Evolutionary conservation across 495 filamentous ascomycete species (phyloP).

Genomic region (Mycothermus thermophilus): DNA sequence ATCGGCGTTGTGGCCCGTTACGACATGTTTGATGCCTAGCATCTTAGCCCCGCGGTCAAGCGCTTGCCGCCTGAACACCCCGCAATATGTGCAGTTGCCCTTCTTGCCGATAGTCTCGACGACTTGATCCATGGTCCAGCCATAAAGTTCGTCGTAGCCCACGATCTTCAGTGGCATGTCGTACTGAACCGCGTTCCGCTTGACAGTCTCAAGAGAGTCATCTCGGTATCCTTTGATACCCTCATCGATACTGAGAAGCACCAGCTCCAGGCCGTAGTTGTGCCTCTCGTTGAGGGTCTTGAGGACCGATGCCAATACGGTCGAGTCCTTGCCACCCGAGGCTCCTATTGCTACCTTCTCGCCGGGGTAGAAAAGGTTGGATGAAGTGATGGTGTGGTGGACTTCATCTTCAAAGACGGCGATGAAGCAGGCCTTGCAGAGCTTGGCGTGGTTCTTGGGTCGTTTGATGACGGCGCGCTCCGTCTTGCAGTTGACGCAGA

Average conservation of each 20-base stretch:
- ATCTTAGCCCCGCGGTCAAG: conserved; percentile 82
- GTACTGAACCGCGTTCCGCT: conserved; percentile 82
- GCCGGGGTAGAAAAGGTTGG: conserved; percentile 64
- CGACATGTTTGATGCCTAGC: conserved; percentile 82
- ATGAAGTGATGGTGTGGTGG: conserved; percentile 74
- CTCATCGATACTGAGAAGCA: conserved; percentile 87
- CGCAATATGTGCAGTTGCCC: conserved; percentile 97
- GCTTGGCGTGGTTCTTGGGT: conserved; percentile 83
- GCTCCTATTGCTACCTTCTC: conserved; percentile 90
- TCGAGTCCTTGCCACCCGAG: conserved; percentile 95
- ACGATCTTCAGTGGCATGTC: conserved; percentile 81
- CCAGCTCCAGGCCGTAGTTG: conserved; percentile 70
- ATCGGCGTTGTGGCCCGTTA: conserved; percentile 95
- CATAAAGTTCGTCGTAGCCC: conserved; percentile 87
- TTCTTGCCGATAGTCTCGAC: conserved; percentile 93
- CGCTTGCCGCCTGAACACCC: conserved; percentile 89
- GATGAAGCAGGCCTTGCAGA: conserved; percentile 84
- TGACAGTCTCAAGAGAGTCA: conserved; percentile 89
- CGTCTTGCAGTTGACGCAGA: conserved; percentile 62
- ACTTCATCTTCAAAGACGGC: conserved; percentile 80
- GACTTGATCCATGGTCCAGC: conserved; percentile 99
- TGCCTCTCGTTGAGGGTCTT: conserved; percentile 89
- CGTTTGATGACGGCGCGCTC: conserved; percentile 77
- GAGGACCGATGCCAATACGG: conserved; percentile 83
- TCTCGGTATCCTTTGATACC: conserved; percentile 95